Base-by-base conservation (phyloP, 257 asterid species). In the Ballota nigra region DNA sequence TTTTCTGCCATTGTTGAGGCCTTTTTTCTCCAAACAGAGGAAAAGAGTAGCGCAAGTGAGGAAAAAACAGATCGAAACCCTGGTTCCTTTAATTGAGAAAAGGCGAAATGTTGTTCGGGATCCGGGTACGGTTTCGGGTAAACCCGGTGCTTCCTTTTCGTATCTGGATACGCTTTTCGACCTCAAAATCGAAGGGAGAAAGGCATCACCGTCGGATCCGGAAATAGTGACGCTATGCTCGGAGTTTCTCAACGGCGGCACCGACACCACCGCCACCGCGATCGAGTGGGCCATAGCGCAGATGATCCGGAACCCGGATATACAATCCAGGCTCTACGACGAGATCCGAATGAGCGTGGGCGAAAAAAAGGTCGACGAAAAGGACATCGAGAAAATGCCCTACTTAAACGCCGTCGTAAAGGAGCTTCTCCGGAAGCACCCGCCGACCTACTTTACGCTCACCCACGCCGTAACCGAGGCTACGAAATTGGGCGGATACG, bases 211-310 rank as follows among this genome's bases (percentile, higher is more conserved):
- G 0, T 70, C 93, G 0, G 67, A 87, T 34, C 66, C 83, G 0
- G 99, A 91, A 31, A 79, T 94, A 23, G 97, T 94, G 1, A 87
- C 98, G 0, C 83, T 94, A n/a, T 84, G 90, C 58, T 94, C 99
- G 0, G 99, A 94, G 72, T 88, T 94, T 71, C 51, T 94, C 23
- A 94, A 91, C 34, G 99, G 99, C n/a, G 98, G 99, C 2, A 94
- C 99, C 5, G 99, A 91, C 84, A 94, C 99, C 0, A 91, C 98
- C 2, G 99, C 85, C 9, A 86, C 97, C 5, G 95, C 96, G 12
- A 19, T 94, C 16, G 99, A 94, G 57, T 94, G 98, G 98, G 99
- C 89, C 24, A 71, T 87, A 19, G 99, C 88, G 33, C 63, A 95
- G 31, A 40, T 94, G 70, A 89, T 94, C 71, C 92, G 85, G 7